A percentile compares a stretch with the other conserved stretches of the same genome.
These are phyloP conservation scores for Cucurbita pepo DNA, from an alignment of 306 rosid species.

Conservation along the genomic window DNA sequence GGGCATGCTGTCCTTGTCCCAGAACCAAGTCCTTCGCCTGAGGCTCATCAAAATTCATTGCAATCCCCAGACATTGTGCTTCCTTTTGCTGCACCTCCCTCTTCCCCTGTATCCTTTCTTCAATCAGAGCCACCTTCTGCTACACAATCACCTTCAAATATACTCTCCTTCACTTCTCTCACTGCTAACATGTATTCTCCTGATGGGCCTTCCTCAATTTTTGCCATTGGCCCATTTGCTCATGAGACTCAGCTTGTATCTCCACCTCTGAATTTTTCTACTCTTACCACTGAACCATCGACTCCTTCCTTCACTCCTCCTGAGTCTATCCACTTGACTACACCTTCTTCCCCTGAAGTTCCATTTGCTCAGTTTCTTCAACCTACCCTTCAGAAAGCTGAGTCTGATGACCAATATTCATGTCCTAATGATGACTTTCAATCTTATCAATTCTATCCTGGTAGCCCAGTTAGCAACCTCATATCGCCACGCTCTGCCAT, in stretches of 20 bases:
- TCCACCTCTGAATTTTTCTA: slow-evolving; percentile 75
- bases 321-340: slow-evolving; percentile 69
- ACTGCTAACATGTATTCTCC: slow-evolving; percentile 86
- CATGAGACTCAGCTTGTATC: slow-evolving; percentile 82
- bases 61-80: slow-evolving; percentile 29
- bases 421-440: slow-evolving; percentile 67
- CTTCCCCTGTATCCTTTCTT: slow-evolving; percentile 87
- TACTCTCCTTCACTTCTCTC: slow-evolving; percentile 35
- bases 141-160: slow-evolving; percentile 56
- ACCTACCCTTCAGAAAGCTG: slow-evolving; percentile 34
- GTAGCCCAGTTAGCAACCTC: slow-evolving; percentile 83
- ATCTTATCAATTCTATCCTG: slow-evolving; percentile 82
- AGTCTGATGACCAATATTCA: slow-evolving; percentile 39
- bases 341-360: slow-evolving; percentile 95
- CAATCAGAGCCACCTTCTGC: slow-evolving; percentile 90
- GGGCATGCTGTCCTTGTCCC: slow-evolving; percentile 66
- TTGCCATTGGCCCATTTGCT: slow-evolving; percentile 86
- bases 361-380: slow-evolving; percentile 87
- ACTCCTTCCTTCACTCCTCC: slow-evolving; percentile 98
- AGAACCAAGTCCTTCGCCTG: slow-evolving; percentile 24
- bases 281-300: slow-evolving; percentile 73
- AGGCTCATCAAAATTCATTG: slow-evolving; percentile 25
- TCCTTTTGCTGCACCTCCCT: slow-evolving; percentile 90
- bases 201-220: slow-evolving; percentile 77
- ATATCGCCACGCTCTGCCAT: slow-evolving; percentile 81